phyloP scores from a whole-genome alignment of 1,284 basidiomycete genomes.

The Boletus semigastroideus region DNA sequence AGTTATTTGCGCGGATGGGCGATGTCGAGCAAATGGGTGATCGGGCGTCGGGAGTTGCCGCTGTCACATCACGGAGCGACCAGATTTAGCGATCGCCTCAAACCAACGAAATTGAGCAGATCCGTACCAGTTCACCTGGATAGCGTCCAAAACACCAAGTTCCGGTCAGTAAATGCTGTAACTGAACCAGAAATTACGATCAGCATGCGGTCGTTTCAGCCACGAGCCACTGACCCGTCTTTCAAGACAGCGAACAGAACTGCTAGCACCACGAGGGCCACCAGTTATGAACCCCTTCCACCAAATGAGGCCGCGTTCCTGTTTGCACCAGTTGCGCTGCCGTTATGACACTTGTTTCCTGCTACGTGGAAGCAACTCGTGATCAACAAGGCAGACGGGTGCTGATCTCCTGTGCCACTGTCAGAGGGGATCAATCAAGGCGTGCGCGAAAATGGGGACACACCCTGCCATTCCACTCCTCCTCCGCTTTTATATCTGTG shows the following conservation, averaged over 20 bases:
- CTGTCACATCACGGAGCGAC: constrained; percentile 38
- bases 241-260: constrained; percentile 9
- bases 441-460: constrained; percentile 18
- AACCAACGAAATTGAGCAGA: constrained; percentile 22
- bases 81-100: constrained; percentile 30
- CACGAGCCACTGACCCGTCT: constrained; percentile 20
- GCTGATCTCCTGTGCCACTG: constrained; percentile 1
- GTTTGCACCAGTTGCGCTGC: constrained; percentile 5
- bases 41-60: constrained; percentile 52
- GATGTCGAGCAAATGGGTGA: constrained; percentile 44
- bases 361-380: constrained; percentile 12
- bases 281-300: not conserved
- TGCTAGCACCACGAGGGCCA: not conserved
- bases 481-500: constrained; percentile 31
- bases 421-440: constrained; percentile 10
- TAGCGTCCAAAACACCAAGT: no score
- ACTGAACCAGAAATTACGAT: constrained; percentile 13
- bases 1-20: constrained; percentile 28
- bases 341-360: constrained; percentile 12
- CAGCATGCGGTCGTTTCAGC: constrained; percentile 17
- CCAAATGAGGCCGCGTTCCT: constrained; percentile 5
- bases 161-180: constrained; percentile 12
- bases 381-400: not conserved
- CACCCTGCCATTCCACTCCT: constrained; percentile 6
- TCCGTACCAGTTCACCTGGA: constrained; percentile 28